Conservation (phyloP, 1,284 basidiomycete genomes). For the Pholiota adiposa region DNA sequence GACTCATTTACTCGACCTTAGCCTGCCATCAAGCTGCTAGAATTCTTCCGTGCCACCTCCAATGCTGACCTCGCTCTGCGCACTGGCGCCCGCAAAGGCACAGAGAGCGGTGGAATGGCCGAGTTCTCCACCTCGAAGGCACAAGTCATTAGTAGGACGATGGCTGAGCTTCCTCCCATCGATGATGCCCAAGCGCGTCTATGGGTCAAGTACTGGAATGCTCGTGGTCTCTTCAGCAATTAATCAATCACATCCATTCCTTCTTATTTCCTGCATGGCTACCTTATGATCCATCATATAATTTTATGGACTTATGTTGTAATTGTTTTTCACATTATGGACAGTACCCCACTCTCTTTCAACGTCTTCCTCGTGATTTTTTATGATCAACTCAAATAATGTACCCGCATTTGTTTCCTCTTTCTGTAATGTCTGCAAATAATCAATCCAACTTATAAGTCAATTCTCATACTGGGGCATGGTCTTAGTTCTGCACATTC, state of each 20-base stretch:
- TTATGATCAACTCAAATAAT: no score
- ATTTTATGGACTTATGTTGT: background rate
- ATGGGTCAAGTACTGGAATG: conserved; percentile 34
- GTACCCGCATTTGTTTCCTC: no score
- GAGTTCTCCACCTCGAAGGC: conserved; percentile 29
- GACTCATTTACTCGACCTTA: conserved; percentile 12
- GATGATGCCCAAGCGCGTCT: conserved; percentile 21
- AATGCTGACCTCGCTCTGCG: conserved; percentile 13
- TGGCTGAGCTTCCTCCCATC: conserved; percentile 26
- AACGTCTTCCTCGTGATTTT: no score
- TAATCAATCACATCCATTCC: background rate
- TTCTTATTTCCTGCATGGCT: background rate
- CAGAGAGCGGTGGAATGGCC: conserved; percentile 25
- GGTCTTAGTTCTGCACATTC: no score
- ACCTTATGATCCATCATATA: background rate
- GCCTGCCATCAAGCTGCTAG: conserved; percentile 39
- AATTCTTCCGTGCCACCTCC: conserved; percentile 34
- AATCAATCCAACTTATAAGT: no score
- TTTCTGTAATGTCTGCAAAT: no score
- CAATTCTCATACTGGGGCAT: no score
- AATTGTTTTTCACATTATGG: background rate
- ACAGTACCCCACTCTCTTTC: no score
- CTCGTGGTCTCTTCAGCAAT: conserved; percentile 18
- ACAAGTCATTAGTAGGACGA: conserved; percentile 26
- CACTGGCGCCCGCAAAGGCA: conserved; percentile 7